Base-by-base conservation (phyloP, 2,329 filamentous ascomycete species). In the Colletotrichum sojae region DNA sequence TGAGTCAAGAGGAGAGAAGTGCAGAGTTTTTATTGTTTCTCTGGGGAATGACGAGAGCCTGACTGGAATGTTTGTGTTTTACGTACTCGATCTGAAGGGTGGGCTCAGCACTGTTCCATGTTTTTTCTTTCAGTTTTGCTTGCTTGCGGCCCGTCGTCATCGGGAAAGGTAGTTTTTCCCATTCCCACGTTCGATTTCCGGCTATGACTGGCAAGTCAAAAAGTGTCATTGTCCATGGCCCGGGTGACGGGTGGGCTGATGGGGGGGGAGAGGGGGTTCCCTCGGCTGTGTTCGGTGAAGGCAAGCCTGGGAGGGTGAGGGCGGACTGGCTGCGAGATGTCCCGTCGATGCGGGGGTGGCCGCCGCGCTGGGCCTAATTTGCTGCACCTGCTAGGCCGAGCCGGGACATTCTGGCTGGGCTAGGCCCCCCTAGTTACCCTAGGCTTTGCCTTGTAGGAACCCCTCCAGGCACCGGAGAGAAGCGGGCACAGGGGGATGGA, bases 231-330 rank as follows among this genome's bases (percentile, higher is more conserved):
- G 18, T 57, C 40, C 22, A 56, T 36, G 31, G 31, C 8, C 31
- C 31, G 56, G 43, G 55, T 67, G 51, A 62, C 31, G 56, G 49
- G 55, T 67, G 51, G 67, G 36, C 51, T 67, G 62, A 61, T 61
- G 36, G 31, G 31, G 22, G n/a, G n/a, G n/a, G n/a, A n/a, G n/a
- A n/a, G n/a, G n/a, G 22, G 31, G 31, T 36, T 31, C 56, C 67
- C 62, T 67, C 67, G 67, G 67, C 12, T 69, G 66, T 66, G 36
- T 51, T 67, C 67, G 67, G 67, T 69, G 67, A 69, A 48, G 45
- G 56, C 43, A 53, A 53, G 25, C 20, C 18, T 61, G 58, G 27
- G 40, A 48, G 36, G 48, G 49, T 25, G 48, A 53, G 56, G 63
- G 52, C 40, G 52, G 63, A 59, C 51, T 56, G 48, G 27, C 57